A percentile compares a stretch with the other conserved stretches of the same genome.
phyloP scores from a whole-genome alignment of 2,329 filamentous ascomycete genomes.

The Elsinoe perseae region DNA sequence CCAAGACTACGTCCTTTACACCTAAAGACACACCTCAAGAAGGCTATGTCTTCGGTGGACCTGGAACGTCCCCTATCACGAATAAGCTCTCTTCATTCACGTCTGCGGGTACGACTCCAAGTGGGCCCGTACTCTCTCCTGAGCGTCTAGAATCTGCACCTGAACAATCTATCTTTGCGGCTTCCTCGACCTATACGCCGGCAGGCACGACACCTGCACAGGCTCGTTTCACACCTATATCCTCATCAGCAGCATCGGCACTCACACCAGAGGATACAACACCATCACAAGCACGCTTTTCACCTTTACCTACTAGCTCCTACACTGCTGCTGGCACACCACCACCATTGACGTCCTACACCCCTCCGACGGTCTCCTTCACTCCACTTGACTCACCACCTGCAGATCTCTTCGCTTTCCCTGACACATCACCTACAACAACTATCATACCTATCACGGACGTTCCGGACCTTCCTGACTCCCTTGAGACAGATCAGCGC shows the following conservation, averaged over 20 bases:
- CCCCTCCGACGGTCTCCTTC: constrained; percentile 1
- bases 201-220: background rate
- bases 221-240: background rate
- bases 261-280: background rate
- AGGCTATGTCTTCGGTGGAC: background rate
- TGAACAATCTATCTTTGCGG: background rate
- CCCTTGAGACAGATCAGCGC: background rate
- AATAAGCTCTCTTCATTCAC: background rate
- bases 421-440: background rate
- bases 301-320: background rate
- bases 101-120: background rate
- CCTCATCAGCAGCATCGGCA: background rate
- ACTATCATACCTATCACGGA: background rate
- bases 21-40: constrained; percentile 3
- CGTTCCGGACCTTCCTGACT: background rate
- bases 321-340: background rate
- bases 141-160: background rate
- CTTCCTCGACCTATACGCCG: background rate
- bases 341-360: background rate
- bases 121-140: background rate
- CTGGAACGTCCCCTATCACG: background rate
- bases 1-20: background rate
- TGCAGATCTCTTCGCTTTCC: background rate
- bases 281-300: background rate
- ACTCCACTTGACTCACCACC: background rate